Evolutionary conservation across 208 protist genomes (phyloP), one percentile per base, ranked within the genome.

Genomic region (Trypanosoma scelopori): DNA sequence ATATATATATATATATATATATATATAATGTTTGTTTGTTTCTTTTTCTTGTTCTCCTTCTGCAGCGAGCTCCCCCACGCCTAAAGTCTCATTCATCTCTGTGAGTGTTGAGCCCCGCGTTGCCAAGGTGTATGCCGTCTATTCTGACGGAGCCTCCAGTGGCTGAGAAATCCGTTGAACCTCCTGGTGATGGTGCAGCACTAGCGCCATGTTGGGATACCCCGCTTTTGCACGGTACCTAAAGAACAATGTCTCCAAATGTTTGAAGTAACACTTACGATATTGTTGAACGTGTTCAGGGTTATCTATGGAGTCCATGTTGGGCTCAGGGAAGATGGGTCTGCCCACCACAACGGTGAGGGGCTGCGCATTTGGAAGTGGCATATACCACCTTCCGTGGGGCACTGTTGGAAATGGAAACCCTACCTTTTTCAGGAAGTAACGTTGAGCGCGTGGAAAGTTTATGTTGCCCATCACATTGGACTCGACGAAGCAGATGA

Each of bases 381-480:
- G 83, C 28, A 89, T 49, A 12, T 73, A 76, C 78, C 74, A 83
- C 4, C 78, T 53, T 13, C 86, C 86, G 39, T 82, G 69, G 1
- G 86, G 86, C 5, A 92, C 37, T 50, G 71, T 74, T 5, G 81
- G 80, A 56, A 85, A 85, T 3, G 80, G 83, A 55, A 92, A 92
- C 20, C 83, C 83, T 47, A 89, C 53, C 43, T 67, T 71, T 59
- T 78, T 76, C 9, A 81, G 28, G 32, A 79, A 77, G 67, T 80
- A 89, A 1, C 74, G 70, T 72, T 93, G 87, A 4, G 89, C 35
- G 1, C 15, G 15, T 5, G 78, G 65, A 49, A 74, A 65, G 52
- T 77, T 69, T 20, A 93, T 64, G 49, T 93, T 93, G 43, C 79
- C 69, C 55, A 88, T 50, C 37, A 93, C 78, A 65, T 87, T 84